Conservation (phyloP, 805 yeast species). For the Ogataea naganishii region DNA sequence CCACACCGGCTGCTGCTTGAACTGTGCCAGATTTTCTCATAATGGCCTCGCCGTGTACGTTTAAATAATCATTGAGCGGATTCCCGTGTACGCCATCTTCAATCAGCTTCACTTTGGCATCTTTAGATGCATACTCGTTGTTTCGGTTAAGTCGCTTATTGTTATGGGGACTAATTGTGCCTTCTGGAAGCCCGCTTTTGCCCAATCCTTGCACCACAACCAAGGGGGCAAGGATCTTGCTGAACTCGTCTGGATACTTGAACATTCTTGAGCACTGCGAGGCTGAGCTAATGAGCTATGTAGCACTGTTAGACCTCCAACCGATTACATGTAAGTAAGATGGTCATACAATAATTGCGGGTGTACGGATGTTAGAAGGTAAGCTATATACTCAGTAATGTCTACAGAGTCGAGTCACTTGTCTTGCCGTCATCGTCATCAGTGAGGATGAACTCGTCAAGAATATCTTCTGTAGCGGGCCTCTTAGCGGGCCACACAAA, state of each 20-base stretch:
- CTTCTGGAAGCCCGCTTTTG: slow-evolving; percentile 11
- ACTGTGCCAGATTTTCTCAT: slow-evolving; percentile 12
- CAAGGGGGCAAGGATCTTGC: slow-evolving; percentile 28
- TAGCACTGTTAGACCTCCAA: too few species aligned
- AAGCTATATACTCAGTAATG: too few species aligned
- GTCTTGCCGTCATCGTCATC: slow-evolving; percentile 16
- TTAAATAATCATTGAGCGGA: slow-evolving; percentile 4
- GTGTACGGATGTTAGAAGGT: too few species aligned
- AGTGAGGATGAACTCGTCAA: slow-evolving; percentile 18
- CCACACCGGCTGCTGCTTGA: slow-evolving; percentile 19
- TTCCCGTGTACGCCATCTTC: slow-evolving; percentile 3
- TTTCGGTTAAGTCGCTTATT: not conserved
- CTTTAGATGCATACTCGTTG: slow-evolving; percentile 3
- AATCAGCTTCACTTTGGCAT: slow-evolving; percentile 5
- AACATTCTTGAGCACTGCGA: too few species aligned
- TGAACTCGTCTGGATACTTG: slow-evolving; percentile 25
- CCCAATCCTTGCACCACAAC: slow-evolving; percentile 35
- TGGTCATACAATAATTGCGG: too few species aligned
- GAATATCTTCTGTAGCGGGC: slow-evolving; percentile 17
- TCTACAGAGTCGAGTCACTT: too few species aligned
- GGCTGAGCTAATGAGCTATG: too few species aligned
- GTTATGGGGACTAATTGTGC: slow-evolving; percentile 4
- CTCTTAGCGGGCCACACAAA: slow-evolving; percentile 21
- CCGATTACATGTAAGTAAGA: too few species aligned
- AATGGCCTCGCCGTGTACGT: slow-evolving; percentile 7